Conservation (phyloP, 1,284 basidiomycete species). For the Apiotrichum domesticum region DNA sequence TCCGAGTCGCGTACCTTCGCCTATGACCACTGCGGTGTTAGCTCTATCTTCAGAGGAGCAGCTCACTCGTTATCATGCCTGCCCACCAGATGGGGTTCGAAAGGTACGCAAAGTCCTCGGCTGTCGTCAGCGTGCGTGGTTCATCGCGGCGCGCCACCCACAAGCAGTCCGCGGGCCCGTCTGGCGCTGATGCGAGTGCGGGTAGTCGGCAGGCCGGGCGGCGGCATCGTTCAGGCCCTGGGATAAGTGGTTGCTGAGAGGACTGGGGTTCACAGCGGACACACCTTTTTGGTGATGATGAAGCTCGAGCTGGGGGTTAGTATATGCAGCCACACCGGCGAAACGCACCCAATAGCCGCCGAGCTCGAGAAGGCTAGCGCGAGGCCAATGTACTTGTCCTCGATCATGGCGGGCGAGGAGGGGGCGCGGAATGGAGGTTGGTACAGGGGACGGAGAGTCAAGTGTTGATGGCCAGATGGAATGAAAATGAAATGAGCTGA, state of each 20-base stretch:
- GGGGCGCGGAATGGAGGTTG: not conserved
- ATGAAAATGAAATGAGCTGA: too few species aligned
- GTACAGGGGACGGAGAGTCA: too few species aligned
- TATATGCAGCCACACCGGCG: not conserved
- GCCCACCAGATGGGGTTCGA: constrained; percentile 97
- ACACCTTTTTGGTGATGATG: constrained; percentile 93
- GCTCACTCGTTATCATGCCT: constrained; percentile 86
- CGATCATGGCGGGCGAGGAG: constrained; percentile 43
- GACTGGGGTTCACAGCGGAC: constrained; percentile 6
- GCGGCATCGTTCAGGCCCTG: constrained; percentile 79
- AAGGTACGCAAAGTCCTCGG: constrained; percentile 78
- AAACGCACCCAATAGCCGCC: constrained; percentile 16
- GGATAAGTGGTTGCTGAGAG: not conserved
- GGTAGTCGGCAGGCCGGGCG: constrained; percentile 58
- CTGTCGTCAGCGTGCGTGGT: constrained; percentile 44
- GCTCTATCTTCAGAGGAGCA: not conserved
- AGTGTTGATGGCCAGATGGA: too few species aligned
- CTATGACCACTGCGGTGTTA: constrained; percentile 68
- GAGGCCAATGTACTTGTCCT: constrained; percentile 89
- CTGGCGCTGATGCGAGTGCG: constrained; percentile 56
- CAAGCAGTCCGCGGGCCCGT: constrained; percentile 57
- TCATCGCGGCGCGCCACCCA: constrained; percentile 58
- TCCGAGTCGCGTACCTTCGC: constrained; percentile 73
- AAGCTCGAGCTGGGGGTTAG: constrained; percentile 59
- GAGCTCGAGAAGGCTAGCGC: constrained; percentile 63